Evolutionary conservation across 176 grass and related monocot genomes (phyloP), one percentile per base, ranked within the genome.

Genomic region (Aegilops umbellulata): DNA sequence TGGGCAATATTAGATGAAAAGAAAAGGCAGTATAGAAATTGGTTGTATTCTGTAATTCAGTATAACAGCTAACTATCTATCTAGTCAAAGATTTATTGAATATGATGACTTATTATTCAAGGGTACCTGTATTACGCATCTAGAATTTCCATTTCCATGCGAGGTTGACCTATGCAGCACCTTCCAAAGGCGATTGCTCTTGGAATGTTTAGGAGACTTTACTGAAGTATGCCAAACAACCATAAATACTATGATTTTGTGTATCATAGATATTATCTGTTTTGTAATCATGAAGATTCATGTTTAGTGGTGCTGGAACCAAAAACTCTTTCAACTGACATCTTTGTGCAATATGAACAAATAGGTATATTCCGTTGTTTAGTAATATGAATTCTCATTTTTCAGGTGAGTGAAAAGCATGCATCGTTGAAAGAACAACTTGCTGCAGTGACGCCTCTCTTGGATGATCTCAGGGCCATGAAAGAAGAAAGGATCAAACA

Each of bases 381-480:
- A 38, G 47, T 74, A 44, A 75, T 53, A 51, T 53, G 39, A 74
- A 65, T 76, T 72, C 71, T 47, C 82, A 60, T 91, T 24, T 24
- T 92, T 75, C 69, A 95, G 95, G 88, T 92, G 60, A 82, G 90
- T 60, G 89, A 92, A 82, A 87, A 84, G 26, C 86, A 89, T 36
- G 74, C 83, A 53, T 93, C 92, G 4, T 86, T 99, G 92, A 99
- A 90, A 91, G 90, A 87, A 44, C 90, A 92, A 82, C 88, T 96
- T 90, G 87, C 84, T n/a, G 67, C 87, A 75, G 85, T 96, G 79
- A 93, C 87, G 35, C 90, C 92, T 87, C 85, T 92, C 35, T 87
- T 94, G 90, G 90, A 99, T 88, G 94, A 99, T 80, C 92, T 99
- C 58, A 91, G 87, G 90, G 69, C 51, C 60, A 96, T 94, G 60